Percentiles rank a stretch among this genome's conserved stretches.
phyloP scores from a whole-genome alignment of 2,329 filamentous ascomycete species.

The Botrytis fragariae region DNA sequence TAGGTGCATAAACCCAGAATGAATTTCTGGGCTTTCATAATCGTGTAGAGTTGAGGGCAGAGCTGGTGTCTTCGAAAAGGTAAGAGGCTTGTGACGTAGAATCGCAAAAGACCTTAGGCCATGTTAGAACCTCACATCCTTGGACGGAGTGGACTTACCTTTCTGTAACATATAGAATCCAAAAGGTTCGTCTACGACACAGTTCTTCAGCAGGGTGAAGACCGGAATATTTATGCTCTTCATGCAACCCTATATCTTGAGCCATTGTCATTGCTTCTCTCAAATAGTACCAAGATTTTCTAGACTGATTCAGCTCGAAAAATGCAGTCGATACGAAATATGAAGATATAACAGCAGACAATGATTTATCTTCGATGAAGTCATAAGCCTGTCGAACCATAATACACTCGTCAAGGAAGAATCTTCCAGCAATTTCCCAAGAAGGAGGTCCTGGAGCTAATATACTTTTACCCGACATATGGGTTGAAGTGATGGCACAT shows the following conservation, averaged over 20 bases:
- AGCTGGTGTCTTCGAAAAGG: conserved; percentile 57
- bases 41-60: conserved; percentile 52
- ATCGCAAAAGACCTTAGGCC: conserved; percentile 58
- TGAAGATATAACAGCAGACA: conserved; percentile 58
- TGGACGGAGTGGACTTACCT: conserved; percentile 41
- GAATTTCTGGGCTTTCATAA: conserved; percentile 52
- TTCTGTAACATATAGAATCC: conserved; percentile 62
- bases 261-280: conserved; percentile 60
- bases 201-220: conserved; percentile 51
- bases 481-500: conserved; percentile 53
- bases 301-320: conserved; percentile 58
- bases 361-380: conserved; percentile 54
- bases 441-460: conserved; percentile 41
- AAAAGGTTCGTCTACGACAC: conserved; percentile 56
- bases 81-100: conserved; percentile 61
- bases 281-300: conserved; percentile 60
- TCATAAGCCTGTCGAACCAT: conserved; percentile 55
- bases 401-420: conserved; percentile 57
- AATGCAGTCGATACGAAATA: conserved; percentile 61
- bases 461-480: conserved; percentile 48
- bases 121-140: neutral
- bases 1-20: conserved; percentile 58
- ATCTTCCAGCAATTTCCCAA: conserved; percentile 52
- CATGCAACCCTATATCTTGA: conserved; percentile 56
- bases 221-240: conserved; percentile 53